phyloP scores from a whole-genome alignment of 31 red algal species.

The Odonthalia washingtoniensis region DNA sequence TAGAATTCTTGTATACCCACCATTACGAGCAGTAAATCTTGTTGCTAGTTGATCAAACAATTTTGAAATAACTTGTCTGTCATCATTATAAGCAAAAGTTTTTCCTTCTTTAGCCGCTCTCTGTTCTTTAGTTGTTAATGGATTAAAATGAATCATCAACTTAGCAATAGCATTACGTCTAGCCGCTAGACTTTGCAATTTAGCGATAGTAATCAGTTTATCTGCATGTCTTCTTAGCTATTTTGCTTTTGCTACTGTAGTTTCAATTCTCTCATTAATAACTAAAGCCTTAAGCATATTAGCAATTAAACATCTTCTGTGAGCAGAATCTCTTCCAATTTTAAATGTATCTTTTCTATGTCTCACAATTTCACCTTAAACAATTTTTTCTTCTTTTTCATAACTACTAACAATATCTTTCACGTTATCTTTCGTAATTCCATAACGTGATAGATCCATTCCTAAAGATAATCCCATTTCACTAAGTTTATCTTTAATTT shows the following conservation, averaged over 20 bases:
- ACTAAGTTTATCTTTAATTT: constrained; percentile 34
- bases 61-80: neutral
- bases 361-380: neutral
- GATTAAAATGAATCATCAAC: constrained; percentile 2
- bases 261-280: neutral
- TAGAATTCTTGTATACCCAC: constrained; percentile 12
- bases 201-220: constrained; percentile 20
- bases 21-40: neutral
- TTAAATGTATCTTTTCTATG: too few relatives aligned
- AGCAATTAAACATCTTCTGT: neutral
- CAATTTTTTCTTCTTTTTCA: constrained; percentile 21
- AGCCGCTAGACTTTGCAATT: neutral
- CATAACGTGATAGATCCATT: constrained; percentile 24
- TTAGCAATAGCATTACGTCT: neutral
- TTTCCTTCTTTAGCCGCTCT: too few relatives aligned
- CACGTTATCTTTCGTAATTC: neutral
- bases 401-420: neutral
- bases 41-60: constrained; percentile 4
- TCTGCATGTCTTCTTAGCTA: neutral
- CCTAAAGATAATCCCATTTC: constrained; percentile 34
- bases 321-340: neutral
- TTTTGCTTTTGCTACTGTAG: constrained; percentile 19
- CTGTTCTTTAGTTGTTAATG: too few relatives aligned
- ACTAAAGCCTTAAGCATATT: neutral
- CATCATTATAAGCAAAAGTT: neutral